These are phyloP conservation scores for Starmerella asiatica DNA, from an alignment of 805 yeast genomes.

Conservation along the genomic window DNA sequence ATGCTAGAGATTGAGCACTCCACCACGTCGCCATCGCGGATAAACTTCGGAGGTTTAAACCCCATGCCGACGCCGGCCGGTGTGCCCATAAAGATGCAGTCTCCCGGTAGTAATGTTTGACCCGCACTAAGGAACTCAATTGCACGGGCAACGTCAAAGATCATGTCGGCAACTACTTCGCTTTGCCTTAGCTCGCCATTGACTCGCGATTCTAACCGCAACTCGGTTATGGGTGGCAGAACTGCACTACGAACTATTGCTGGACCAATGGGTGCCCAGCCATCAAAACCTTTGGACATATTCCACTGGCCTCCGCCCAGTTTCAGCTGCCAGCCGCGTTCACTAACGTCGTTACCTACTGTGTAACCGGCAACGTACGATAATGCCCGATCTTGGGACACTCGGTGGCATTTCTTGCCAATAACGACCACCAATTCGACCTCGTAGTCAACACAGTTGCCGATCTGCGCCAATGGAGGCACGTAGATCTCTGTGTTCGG, in stretches of 20 bases:
- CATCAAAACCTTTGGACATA: conserved; percentile 41
- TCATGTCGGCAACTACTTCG: conserved; percentile 36
- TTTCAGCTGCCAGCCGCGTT: conserved; percentile 43
- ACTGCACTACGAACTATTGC: conserved; percentile 32
- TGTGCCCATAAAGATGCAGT: conserved; percentile 43
- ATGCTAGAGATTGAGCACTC: conserved; percentile 33
- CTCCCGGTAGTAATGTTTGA: conserved; percentile 41
- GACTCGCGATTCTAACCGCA: conserved; percentile 31
- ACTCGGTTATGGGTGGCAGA: conserved; percentile 24
- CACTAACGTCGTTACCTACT: conserved; percentile 44
- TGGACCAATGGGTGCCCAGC: conserved; percentile 48
- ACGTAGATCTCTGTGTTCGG: conserved; percentile 34
- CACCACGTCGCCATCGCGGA: conserved; percentile 34
- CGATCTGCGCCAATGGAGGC: conserved; percentile 25
- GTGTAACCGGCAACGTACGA: conserved; percentile 40
- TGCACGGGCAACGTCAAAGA: conserved; percentile 34
- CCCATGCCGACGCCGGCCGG: conserved; percentile 46
- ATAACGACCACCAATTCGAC: conserved; percentile 42
- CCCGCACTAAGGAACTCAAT: conserved; percentile 40
- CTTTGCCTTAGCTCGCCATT: conserved; percentile 39
- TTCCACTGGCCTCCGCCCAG: conserved; percentile 43
- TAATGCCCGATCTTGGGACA: conserved; percentile 33
- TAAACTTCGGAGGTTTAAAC: conserved; percentile 32
- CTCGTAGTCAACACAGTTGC: conserved; percentile 36
- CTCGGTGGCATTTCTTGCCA: conserved; percentile 37